Base-by-base conservation (phyloP, 2,329 filamentous ascomycete genomes). In the Aureobasidium zeae region DNA sequence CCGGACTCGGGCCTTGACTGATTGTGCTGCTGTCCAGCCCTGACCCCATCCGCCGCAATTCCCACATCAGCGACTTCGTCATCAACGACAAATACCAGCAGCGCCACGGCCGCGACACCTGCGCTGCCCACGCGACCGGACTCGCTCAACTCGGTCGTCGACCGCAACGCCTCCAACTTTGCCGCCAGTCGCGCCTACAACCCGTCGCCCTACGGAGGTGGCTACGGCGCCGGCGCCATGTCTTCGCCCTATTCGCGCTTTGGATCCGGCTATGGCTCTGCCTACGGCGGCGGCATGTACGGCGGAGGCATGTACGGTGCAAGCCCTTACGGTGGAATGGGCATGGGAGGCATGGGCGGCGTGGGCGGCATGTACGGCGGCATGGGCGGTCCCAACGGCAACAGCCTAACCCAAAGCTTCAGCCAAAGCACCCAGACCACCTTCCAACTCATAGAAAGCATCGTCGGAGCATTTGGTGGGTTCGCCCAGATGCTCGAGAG, bases 401-500 rank as follows among this genome's bases (percentile, higher is more conserved):
- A 91, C 63, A 95, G 87, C 65, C 70, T 98, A 61, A 95, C 89
- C n/a, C 85, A 93, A 60, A 83, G 85, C 42, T 95, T 96, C 71
- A 86, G 81, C 60, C 88, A 94, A 63, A 91, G 84, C 69, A 98
- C 93, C 0, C 85, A 91, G 55, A 86, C 89, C 9, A 98, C 91
- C 0, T 98, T 98, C 60, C 91, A 96, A 70, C 86, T 98, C 74
- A 86, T 98, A 39, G 91, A 98, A 68, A 91, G 88, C 54, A 84
- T 98, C 46, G 91, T 98, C 11, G 86, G 86, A 17, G 88, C 91
- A 2, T 98, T 98, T 69, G 88, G 88, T 15, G 91, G 93, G 0
- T 96, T 98, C 60, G 86, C 93, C 10, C 91, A 98, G 69, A 98
- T 98, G 91, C 74, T 98, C 20, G 91, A 98, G 67, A 96, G 91